These are phyloP conservation scores for Dipteronia sinensis DNA, from an alignment of 345 rosid genomes.

Conservation along the genomic window DNA sequence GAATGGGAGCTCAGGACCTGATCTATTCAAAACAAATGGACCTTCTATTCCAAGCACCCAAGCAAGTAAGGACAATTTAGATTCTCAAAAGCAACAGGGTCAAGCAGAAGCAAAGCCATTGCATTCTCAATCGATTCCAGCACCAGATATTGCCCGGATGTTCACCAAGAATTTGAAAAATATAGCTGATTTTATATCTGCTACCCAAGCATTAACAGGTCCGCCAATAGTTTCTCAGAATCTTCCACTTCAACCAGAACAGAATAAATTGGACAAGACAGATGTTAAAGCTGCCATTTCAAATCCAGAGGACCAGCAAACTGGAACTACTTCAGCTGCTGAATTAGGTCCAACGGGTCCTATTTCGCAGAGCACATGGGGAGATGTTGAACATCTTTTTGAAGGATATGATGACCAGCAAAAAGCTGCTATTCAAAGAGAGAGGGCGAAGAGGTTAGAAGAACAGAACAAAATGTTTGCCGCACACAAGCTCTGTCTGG, in stretches of 20 bases:
- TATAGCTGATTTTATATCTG: slow-evolving; percentile 57
- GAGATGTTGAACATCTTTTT: slow-evolving; percentile 87
- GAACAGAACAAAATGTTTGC: slow-evolving; percentile 97
- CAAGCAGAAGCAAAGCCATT: slow-evolving; percentile 37
- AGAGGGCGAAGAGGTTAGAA: slow-evolving; percentile 88
- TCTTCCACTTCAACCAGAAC: slow-evolving; percentile 43
- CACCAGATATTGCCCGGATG: slow-evolving; percentile 62
- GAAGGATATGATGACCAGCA: slow-evolving; percentile 88
- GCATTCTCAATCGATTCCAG: slow-evolving; percentile 37
- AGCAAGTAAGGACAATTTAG: slow-evolving; percentile 38
- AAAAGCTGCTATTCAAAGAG: slow-evolving; percentile 89
- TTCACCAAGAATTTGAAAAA: slow-evolving; percentile 72
- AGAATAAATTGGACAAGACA: slow-evolving; percentile 35
- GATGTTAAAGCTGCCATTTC: slow-evolving; percentile 37
- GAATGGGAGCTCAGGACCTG: slow-evolving; percentile 47
- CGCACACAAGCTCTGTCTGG: slow-evolving; percentile 86
- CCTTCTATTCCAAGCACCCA: slow-evolving; percentile 29
- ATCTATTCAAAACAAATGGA: slow-evolving; percentile 51
- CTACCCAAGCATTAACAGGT: slow-evolving; percentile 52
- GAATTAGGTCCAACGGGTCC: slow-evolving; percentile 45
- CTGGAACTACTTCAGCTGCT: slow-evolving; percentile 36
- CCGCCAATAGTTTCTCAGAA: slow-evolving; percentile 38
- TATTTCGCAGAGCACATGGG: slow-evolving; percentile 68
- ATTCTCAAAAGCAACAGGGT: slow-evolving; percentile 38
- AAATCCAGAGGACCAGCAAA: slow-evolving; percentile 38